These are phyloP conservation scores for Didymella exigua DNA, from an alignment of 2,329 filamentous ascomycete genomes.

Conservation along the genomic window DNA sequence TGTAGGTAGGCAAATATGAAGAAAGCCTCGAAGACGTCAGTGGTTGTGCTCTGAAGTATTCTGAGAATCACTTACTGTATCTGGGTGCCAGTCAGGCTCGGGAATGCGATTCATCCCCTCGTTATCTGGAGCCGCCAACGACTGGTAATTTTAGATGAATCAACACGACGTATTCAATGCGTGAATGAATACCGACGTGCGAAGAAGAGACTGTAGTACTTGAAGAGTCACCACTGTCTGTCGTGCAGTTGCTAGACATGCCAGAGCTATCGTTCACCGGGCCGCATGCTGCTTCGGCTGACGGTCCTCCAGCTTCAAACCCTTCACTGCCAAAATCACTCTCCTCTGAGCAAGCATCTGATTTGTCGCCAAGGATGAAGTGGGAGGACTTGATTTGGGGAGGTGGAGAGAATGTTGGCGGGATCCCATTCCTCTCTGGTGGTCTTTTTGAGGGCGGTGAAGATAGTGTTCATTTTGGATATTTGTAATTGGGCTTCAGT, in stretches of 20 bases:
- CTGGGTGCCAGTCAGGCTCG: not conserved
- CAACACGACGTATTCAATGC: not conserved
- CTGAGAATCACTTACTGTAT: not conserved
- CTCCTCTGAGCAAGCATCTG: not conserved
- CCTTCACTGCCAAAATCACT: not conserved
- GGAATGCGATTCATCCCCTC: not conserved
- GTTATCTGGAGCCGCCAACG: too few relatives aligned
- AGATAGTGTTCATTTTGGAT: not conserved
- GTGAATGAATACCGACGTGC: not conserved
- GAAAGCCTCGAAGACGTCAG: not conserved
- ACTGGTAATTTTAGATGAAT: not conserved
- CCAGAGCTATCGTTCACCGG: not conserved
- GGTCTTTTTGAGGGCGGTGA: not conserved
- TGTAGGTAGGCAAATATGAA: not conserved
- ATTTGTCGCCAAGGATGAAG: not conserved
- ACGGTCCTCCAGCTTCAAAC: not conserved
- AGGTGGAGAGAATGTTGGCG: not conserved
- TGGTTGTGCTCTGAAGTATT: not conserved
- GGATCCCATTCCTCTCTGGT: not conserved
- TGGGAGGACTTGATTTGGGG: not conserved
- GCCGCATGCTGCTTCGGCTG: not conserved
- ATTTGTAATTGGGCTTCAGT: not conserved
- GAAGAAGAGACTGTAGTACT: not conserved
- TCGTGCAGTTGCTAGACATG: not conserved
- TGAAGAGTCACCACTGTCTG: not conserved